Base-by-base conservation (phyloP, 352 stramenopile genomes). In the Pythium periplocum region DNA sequence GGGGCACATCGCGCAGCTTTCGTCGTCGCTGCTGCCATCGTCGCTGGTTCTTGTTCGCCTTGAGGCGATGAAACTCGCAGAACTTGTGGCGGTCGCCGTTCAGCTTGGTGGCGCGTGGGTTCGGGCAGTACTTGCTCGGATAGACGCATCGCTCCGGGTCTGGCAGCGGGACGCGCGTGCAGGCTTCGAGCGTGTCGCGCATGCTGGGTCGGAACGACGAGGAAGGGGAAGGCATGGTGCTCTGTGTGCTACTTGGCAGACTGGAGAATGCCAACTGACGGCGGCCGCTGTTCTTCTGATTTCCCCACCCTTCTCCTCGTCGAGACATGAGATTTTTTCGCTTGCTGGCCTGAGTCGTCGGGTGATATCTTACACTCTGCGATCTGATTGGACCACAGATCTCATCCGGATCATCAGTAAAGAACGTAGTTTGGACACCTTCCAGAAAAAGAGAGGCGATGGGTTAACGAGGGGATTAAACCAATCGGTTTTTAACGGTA, bases 11-110 rank as follows among this genome's bases (percentile, higher is more conserved):
- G 45, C 57, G 57, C 57, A 53, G 50, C 30, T 51, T 51, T 12
- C 51, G 57, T 2, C 61, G 59, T 12, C 66, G 66, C 50, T 74
- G 51, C 37, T 71, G 58, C 59, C 68, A 60, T 4, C 59, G 63
- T 17, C 62, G 63, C 53, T 76, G 70, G 57, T 75, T 75, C 40
- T 66, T 47, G 55, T 79, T 79, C 12, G 66, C 66, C 36, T 71
- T 68, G 5, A 46, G 51, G 4, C 66, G 69, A 45, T 79, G 69
- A 33, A 61, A 62, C 12, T 69, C 52, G 38, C 69, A 79, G 17
- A 79, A 62, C 30, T 61, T 60, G 41, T 79, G 70, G 32, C 45
- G 45, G 17, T 75, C 61, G 4, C 70, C 66, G 45, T 74, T 76
- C 32, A 68, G 51, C 40, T 78, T 78, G 52, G 66, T 48, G 6